These are phyloP conservation scores for Avena insularis DNA, from an alignment of 176 grass and related monocot species.

Conservation along the genomic window DNA sequence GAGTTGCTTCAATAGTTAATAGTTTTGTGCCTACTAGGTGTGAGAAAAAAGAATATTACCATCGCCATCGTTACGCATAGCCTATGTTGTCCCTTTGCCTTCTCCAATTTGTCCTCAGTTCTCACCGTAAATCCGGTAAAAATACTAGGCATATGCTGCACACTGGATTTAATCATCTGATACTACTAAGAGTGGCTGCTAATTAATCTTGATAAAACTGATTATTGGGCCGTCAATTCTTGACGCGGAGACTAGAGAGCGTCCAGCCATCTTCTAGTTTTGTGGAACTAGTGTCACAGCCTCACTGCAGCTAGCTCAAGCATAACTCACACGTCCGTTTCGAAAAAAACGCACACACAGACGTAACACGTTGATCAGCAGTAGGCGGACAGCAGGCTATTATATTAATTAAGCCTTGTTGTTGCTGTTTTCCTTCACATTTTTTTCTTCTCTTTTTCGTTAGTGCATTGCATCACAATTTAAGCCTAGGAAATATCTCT, in stretches of 20 bases:
- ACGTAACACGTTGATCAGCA: background rate
- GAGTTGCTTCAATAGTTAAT: background rate
- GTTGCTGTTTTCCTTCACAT: background rate
- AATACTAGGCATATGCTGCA: background rate
- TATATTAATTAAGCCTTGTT: background rate
- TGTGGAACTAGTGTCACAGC: background rate
- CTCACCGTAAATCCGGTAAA: background rate
- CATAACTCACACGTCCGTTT: background rate
- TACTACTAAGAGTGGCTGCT: background rate
- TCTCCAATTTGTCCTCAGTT: conserved; percentile 16
- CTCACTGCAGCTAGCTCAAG: background rate
- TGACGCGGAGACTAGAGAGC: conserved; percentile 35
- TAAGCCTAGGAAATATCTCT: background rate
- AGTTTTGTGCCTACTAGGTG: conserved; percentile 27
- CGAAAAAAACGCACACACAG: too few species aligned
- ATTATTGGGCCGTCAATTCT: conserved; percentile 15
- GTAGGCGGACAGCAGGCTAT: background rate
- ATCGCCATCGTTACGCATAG: conserved; percentile 40
- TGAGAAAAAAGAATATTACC: conserved; percentile 32
- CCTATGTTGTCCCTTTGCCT: conserved; percentile 28
- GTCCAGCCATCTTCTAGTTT: background rate
- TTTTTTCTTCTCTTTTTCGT: background rate
- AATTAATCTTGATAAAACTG: background rate
- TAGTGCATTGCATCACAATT: background rate
- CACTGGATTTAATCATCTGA: background rate